Evolutionary conservation across 306 rosid genomes (phyloP), one percentile per base, ranked within the genome.

Genomic region (Lathyrus aphaca): DNA sequence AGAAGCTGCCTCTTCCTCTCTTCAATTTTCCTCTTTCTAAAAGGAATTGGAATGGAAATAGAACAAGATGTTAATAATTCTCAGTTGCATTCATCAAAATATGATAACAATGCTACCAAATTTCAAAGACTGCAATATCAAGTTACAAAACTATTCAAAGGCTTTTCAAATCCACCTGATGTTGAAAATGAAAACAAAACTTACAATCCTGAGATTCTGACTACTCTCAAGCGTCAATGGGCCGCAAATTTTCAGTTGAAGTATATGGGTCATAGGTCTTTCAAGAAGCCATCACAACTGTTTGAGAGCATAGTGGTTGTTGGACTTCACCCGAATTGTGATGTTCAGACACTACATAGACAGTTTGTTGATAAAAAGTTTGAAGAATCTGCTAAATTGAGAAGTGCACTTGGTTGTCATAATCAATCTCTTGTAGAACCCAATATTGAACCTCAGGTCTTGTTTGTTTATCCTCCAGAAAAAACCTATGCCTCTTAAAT

Each of bases 281-380:
- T 79, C 78, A 94, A 91, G 96, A 89, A 88, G 75, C 97, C 98
- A 7, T 82, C 92, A 4, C 86, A 82, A 65, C 85, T 94, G 74
- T 90, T 94, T 30, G 98, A 94, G 87, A 88, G 98, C 80, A 82
- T 94, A 91, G 92, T 91, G 60, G 92, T 94, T 66, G 89, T 90
- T 29, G 98, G 98, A 57, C 97, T 94, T 77, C 96, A 87, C 80
- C 98, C 98, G 68, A 86, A 83, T 74, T 87, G 95, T 84, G 96
- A 92, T 75, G 75, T 86, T 82, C 92, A 85, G 77, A 85, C 95
- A 70, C 83, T 92, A 30, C 85, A 87, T 64, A 83, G 86, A 74
- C 98, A 83, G 76, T 89, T 76, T 76, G 82, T 79, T 77, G 82
- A 79, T 66, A 81, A 88, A 67, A 89, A 81, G 80, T 74, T 76